Evolutionary conservation across 2,329 filamentous ascomycete species (phyloP).

Genomic region (Cytospora chrysosperma): DNA sequence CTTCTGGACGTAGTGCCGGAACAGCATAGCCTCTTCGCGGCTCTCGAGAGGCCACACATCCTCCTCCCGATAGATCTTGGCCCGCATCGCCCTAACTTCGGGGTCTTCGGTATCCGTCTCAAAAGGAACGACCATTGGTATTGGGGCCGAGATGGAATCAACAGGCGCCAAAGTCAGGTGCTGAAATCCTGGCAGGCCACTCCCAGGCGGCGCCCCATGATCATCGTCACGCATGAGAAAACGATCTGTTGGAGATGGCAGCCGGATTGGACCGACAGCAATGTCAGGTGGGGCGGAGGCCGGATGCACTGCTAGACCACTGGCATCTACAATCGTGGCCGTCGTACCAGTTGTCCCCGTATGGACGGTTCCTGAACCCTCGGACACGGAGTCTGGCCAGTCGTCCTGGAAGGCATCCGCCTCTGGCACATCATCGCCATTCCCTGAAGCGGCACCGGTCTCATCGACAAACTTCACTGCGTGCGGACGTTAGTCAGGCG

Average conservation of each 20-base stretch:
- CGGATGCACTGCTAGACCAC: conserved; percentile 5
- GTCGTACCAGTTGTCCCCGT: conserved; percentile 14
- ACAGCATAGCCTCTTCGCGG: conserved; percentile 31
- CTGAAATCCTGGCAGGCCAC: conserved; percentile 13
- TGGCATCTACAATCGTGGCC: background rate
- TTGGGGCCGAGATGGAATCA: conserved; percentile 7
- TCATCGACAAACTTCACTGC: conserved; percentile 33
- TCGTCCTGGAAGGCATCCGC: conserved; percentile 18
- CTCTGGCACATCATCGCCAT: conserved; percentile 10
- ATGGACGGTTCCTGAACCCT: conserved; percentile 15
- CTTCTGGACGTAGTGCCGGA: conserved; percentile 36
- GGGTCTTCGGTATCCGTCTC: conserved; percentile 18
- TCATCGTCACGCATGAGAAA: conserved; percentile 32
- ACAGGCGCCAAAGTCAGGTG: conserved; percentile 13
- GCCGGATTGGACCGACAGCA: background rate
- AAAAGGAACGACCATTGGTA: conserved; percentile 11
- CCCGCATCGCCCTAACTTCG: conserved; percentile 15
- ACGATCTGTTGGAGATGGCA: conserved; percentile 31
- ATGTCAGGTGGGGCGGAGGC: conserved; percentile 12
- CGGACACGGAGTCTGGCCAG: conserved; percentile 22
- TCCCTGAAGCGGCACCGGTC: conserved; percentile 20
- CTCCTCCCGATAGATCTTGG: conserved; percentile 28
- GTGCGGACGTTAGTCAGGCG: background rate
- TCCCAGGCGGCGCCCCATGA: conserved; percentile 10
- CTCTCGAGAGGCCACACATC: conserved; percentile 32